Evolutionary conservation across 2,329 filamentous ascomycete genomes (phyloP).

Genomic region (Colletotrichum musae): DNA sequence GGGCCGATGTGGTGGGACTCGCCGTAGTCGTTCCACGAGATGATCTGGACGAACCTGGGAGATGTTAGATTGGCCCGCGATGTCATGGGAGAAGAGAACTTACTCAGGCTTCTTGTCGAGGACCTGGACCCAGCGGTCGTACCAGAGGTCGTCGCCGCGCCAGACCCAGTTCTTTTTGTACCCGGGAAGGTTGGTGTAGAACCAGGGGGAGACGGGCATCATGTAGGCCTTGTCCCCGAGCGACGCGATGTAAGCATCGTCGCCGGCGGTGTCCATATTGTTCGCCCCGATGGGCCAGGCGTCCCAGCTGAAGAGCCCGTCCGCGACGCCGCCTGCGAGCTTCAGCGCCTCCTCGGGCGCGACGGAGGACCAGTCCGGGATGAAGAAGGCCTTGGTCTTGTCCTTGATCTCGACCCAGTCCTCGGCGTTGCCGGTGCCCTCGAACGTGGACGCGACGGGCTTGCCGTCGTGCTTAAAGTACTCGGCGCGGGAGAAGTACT

Average conservation of each 20-base stretch:
- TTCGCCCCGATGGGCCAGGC: conserved; percentile 53
- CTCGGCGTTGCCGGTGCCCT: conserved; percentile 56
- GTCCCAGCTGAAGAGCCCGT: conserved; percentile 56
- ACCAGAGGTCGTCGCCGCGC: conserved; percentile 73
- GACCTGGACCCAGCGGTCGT: conserved; percentile 69
- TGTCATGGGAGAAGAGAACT: conserved; percentile 57
- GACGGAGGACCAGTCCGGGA: conserved; percentile 61
- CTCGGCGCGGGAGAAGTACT: conserved; percentile 31
- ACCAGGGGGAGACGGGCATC: conserved; percentile 73
- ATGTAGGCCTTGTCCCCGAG: conserved; percentile 53
- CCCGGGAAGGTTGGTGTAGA: conserved; percentile 70
- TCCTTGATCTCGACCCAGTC: conserved; percentile 62
- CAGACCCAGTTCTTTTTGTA: conserved; percentile 76
- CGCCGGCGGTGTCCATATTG: conserved; percentile 40
- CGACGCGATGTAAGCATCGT: conserved; percentile 41
- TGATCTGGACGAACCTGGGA: conserved; percentile 62
- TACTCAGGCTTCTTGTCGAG: conserved; percentile 68
- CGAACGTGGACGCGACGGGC: conserved; percentile 59
- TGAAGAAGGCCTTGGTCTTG: conserved; percentile 55
- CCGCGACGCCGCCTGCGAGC: conserved; percentile 43
- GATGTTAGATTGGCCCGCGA: conserved; percentile 45
- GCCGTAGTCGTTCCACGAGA: conserved; percentile 69
- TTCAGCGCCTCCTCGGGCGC: conserved; percentile 47
- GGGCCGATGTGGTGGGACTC: conserved; percentile 70
- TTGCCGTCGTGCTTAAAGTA: conserved; percentile 46